Base-by-base conservation (phyloP, 2,329 filamentous ascomycete species). In the Fusarium sp. region DNA sequence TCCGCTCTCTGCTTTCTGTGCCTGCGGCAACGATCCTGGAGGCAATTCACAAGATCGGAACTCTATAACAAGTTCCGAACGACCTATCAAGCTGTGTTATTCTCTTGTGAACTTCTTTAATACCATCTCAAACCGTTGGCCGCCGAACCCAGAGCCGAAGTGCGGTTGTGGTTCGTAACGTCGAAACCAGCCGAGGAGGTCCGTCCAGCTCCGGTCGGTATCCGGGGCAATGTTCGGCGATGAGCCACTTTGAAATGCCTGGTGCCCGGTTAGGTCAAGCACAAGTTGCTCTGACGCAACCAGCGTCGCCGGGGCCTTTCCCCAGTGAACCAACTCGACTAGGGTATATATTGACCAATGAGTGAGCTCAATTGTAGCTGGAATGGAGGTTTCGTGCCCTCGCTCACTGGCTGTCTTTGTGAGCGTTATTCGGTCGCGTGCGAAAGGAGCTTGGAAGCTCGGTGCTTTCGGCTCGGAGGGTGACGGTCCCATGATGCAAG, bases 171-270 rank as follows among this genome's bases (percentile, higher is more conserved):
- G 63, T 67, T 74, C 70, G 68, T 66, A 69, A 66, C 51, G 51
- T 72, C 66, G 61, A 71, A 53, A 48, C 54, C 61, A 72, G 68
- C 72, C 72, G 72, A 74, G 68, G 50, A 73, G 58, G 59, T 61
- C 64, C 63, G 72, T 60, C 54, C 63, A 49, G 36, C 58, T 74
- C 72, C 72, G 72, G 72, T 74, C 72, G 72, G 72, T 74, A 60
- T 72, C 72, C 72, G 72, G 72, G 69, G 58, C 58, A 55, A 48
- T 66, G 40, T 53, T 74, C 72, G 69, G 72, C 62, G 68, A 72
- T 74, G 71, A 60, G 55, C 38, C 33, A 54, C 42, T 57, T 58
- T n/a, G 40, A 57, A 52, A 49, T 31, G 51, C 26, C 48, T 63
- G 70, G 53, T 50, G 42, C 46, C 64, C 52, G 43, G 52, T 49